Evolutionary conservation across 2,329 filamentous ascomycete species (phyloP), one percentile per base, ranked within the genome.

Genomic region (Clonostachys chloroleuca): DNA sequence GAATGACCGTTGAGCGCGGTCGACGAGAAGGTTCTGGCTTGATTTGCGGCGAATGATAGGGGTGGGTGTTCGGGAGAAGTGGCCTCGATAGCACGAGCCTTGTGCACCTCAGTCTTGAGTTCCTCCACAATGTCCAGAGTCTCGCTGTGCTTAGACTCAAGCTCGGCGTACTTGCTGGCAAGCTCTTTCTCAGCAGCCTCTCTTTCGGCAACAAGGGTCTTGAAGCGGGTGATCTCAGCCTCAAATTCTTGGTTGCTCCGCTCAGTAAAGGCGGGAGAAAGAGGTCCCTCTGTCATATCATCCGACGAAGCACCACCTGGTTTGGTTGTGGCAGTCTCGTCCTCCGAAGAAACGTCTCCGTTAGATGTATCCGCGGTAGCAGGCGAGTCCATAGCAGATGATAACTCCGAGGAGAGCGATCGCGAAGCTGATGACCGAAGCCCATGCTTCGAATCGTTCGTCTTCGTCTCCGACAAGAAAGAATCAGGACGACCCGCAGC

Each of bases 331-430:
- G 69, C 66, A 5, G 70, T 77, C 9, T 63, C 66, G 10, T 68
- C 64, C 12, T 68, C 67, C 13, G 62, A 63, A 16, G 55, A 52
- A 12, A 56, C 50, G 54, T 84, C 83, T 49, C 74, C 72, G 61
- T 84, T 80, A 55, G 81, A 83, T 44, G 78, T 76, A 56, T 85
- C 83, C 52, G 74, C 75, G 53, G 82, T 84, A 58, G 76, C 75
- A 57, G 82, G 81, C 62, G 87, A 89, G 60, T 87, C 87, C 79
- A 87, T 82, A 74, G 82, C 89, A 65, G 87, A 95, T 60, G 89
- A 95, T 65, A 96, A 80, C 72, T 97, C 94, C 71, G 90, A 94
- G 55, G 90, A 96, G 57, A 96, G 86, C 61, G 91, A 96, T 66
- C 86, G 90, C 73, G 90, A 92, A 36, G 62, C 56, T 60, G 88